Conservation (phyloP, 371 early-diverging fungal species). For the Rhizopus arrhizus region DNA sequence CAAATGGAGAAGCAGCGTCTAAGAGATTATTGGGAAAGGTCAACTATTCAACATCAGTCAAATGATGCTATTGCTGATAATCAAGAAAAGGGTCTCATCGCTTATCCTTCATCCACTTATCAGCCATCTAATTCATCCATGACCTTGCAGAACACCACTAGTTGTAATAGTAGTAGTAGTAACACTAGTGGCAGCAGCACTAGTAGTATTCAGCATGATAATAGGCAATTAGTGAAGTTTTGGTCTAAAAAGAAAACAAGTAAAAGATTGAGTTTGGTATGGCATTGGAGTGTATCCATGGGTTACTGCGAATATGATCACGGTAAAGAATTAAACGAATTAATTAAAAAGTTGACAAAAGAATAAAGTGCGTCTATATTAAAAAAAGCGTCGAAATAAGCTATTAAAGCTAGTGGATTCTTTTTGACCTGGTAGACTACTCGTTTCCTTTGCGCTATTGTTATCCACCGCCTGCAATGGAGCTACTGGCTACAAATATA, state of each 20-base stretch:
- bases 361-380: conserved; percentile 7
- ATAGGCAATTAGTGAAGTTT: conserved; percentile 1
- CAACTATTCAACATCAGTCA: neutral
- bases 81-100: neutral
- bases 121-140: no score
- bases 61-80: neutral
- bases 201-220: neutral
- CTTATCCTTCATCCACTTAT: conserved; percentile 2
- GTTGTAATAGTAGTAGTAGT: no score
- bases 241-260: neutral
- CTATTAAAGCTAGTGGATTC: conserved; percentile 36
- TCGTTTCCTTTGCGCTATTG: conserved; percentile 13
- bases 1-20: conserved; percentile 14
- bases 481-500: conserved; percentile 12
- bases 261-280: conserved; percentile 14
- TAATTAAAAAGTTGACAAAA: neutral
- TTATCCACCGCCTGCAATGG: conserved; percentile 28
- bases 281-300: conserved; percentile 27
- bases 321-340: conserved; percentile 7
- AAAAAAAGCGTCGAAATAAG: conserved; percentile 44
- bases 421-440: conserved; percentile 18
- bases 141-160: no score
- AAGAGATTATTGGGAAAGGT: conserved; percentile 8
- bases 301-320: conserved; percentile 21
- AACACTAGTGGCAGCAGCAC: neutral